These are phyloP conservation scores for Phytomonas francai DNA, from an alignment of 208 protist genomes.

Conservation along the genomic window DNA sequence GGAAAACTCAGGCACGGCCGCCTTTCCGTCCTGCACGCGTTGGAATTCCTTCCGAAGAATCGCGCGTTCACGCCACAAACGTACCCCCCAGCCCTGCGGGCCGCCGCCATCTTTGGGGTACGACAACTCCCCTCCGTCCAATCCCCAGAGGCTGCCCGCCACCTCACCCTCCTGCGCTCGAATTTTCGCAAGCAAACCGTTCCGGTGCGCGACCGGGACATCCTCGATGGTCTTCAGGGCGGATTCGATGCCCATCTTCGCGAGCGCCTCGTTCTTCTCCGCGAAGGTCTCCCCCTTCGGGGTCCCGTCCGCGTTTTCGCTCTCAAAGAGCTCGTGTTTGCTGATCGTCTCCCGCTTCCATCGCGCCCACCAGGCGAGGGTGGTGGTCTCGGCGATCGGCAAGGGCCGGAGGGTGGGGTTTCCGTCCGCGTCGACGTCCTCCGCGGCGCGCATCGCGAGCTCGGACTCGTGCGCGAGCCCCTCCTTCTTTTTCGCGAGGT, in stretches of 20 bases:
- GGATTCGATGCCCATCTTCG: slow-evolving; percentile 72
- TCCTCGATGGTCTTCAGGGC: slow-evolving; percentile 48
- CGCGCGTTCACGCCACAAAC: slow-evolving; percentile 77
- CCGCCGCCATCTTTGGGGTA: slow-evolving; percentile 82
- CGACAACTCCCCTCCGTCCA: slow-evolving; percentile 80
- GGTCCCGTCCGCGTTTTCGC: slow-evolving; percentile 69
- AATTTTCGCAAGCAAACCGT: slow-evolving; percentile 62
- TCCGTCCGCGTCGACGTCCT: slow-evolving; percentile 5
- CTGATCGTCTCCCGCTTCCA: slow-evolving; percentile 69
- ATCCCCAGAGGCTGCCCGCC: slow-evolving; percentile 65
- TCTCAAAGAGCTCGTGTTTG: slow-evolving; percentile 85
- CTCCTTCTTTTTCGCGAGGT: slow-evolving; percentile 62
- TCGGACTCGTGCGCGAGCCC: slow-evolving; percentile 3
- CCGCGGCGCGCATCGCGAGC: neutral
- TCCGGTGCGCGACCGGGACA: slow-evolving; percentile 38
- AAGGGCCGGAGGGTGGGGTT: slow-evolving; percentile 30
- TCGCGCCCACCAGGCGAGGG: slow-evolving; percentile 79
- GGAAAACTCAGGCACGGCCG: slow-evolving; percentile 41
- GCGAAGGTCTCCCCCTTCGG: slow-evolving; percentile 71
- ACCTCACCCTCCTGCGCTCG: slow-evolving; percentile 64
- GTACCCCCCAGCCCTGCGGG: slow-evolving; percentile 75
- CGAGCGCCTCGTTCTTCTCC: slow-evolving; percentile 81
- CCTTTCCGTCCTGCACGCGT: slow-evolving; percentile 40
- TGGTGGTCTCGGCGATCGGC: slow-evolving; percentile 45
- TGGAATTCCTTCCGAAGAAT: slow-evolving; percentile 65